A percentile compares a stretch with the other conserved stretches of the same genome.
phyloP scores from a whole-genome alignment of 163 green algal genomes.

The Scenedesmus sp. region DNA sequence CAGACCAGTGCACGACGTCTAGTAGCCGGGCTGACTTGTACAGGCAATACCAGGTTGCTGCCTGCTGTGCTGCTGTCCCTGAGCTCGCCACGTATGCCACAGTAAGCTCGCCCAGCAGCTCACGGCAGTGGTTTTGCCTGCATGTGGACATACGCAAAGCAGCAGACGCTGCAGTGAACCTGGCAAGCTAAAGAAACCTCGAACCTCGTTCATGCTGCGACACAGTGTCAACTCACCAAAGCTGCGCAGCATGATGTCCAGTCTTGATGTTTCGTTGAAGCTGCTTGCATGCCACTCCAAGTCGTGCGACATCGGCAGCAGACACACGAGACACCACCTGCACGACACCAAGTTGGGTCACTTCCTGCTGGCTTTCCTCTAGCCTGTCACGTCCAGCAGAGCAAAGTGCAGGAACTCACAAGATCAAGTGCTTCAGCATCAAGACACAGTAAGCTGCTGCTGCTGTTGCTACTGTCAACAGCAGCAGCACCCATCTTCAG shows the following conservation, averaged over 20 bases:
- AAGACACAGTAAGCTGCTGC: constrained; percentile 11
- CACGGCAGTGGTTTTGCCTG: constrained; percentile 25
- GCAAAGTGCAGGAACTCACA: not conserved
- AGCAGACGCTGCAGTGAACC: not conserved
- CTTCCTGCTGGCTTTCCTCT: not conserved
- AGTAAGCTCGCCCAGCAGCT: constrained; percentile 12
- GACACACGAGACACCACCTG: constrained; percentile 15
- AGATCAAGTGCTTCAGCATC: constrained; percentile 7
- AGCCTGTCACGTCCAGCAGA: not conserved
- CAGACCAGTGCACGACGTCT: constrained; percentile 27
- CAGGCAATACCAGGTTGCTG: constrained; percentile 13
- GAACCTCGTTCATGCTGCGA: not conserved
- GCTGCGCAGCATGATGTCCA: not conserved
- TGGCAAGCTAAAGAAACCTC: not conserved
- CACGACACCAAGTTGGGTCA: not conserved
- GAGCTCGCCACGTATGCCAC: not conserved
- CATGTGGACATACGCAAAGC: not conserved
- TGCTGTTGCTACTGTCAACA: not conserved
- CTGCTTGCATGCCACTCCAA: not conserved
- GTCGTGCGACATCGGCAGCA: not conserved
- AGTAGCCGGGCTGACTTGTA: constrained; percentile 1
- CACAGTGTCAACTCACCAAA: constrained; percentile 1
- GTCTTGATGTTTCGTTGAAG: not conserved
- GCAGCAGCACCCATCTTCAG: not conserved
- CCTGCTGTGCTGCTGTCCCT: constrained; percentile 13